Evolutionary conservation across 345 rosid genomes (phyloP).

Genomic region (Capsella bursapastoris): DNA sequence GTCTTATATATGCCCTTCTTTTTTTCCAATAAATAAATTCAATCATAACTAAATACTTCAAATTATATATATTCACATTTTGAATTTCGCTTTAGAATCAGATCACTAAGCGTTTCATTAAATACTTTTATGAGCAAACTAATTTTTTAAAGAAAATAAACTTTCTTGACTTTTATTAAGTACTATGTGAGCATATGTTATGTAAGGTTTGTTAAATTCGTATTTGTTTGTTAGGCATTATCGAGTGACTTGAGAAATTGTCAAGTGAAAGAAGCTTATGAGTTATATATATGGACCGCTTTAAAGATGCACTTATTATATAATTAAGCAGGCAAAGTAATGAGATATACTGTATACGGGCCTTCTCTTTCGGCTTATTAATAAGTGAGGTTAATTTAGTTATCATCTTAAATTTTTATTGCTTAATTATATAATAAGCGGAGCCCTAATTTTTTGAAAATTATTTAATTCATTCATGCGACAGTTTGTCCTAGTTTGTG

Average conservation of each 20-base stretch:
- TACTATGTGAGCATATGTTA: neutral
- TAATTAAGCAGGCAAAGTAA: neutral
- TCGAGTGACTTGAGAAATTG: too few species aligned
- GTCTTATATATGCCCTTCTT: constrained; percentile 26
- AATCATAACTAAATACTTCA: neutral
- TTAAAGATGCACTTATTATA: too few species aligned
- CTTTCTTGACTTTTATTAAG: neutral
- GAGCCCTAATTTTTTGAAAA: neutral
- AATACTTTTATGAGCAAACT: neutral
- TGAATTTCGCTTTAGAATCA: neutral
- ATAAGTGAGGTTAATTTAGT: neutral
- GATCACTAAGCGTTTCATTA: neutral
- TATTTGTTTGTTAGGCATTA: neutral
- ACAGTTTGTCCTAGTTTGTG: neutral
- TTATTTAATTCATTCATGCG: neutral
- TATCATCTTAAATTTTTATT: neutral
- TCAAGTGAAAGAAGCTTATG: too few species aligned
- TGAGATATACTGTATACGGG: neutral
- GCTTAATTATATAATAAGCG: neutral
- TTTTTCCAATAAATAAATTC: neutral
- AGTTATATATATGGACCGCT: too few species aligned
- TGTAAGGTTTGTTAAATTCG: neutral
- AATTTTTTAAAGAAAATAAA: neutral
- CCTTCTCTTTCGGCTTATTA: neutral
- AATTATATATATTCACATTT: neutral